Percentiles rank a stretch among this genome's conserved stretches.
Evolutionary conservation across 2,329 filamentous ascomycete species (phyloP).

Genomic region (Thermoascus crustaceus): DNA sequence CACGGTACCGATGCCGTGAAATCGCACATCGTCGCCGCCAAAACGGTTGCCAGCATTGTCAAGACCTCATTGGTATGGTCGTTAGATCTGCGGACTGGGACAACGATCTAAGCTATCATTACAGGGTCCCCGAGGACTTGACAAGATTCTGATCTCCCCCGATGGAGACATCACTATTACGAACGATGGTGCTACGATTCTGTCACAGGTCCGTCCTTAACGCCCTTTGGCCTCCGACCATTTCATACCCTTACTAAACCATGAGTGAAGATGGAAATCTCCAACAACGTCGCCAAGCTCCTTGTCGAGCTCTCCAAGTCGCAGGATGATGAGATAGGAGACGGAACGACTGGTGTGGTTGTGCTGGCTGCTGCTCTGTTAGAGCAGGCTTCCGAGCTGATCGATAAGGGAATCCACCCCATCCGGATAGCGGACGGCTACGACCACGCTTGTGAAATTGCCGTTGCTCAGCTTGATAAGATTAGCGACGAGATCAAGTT

Average conservation of each 20-base stretch:
- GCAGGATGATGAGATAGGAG: slow-evolving; percentile 97
- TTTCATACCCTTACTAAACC: slow-evolving; percentile 7
- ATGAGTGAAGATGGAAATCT: slow-evolving; percentile 76
- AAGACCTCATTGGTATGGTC: slow-evolving; percentile 72
- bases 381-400: slow-evolving; percentile 93
- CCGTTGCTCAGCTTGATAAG: slow-evolving; percentile 80
- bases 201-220: slow-evolving; percentile 55
- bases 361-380: slow-evolving; percentile 89
- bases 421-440: slow-evolving; percentile 98
- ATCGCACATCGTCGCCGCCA: slow-evolving; percentile 91
- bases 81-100: slow-evolving; percentile 1
- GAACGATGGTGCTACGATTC: slow-evolving; percentile 96
- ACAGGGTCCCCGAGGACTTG: slow-evolving; percentile 80
- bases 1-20: slow-evolving; percentile 97
- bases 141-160: slow-evolving; percentile 98
- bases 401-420: slow-evolving; percentile 99
- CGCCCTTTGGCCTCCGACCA: slow-evolving; percentile 6
- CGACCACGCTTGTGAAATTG: slow-evolving; percentile 95
- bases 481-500: slow-evolving; percentile 92
- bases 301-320: slow-evolving; percentile 96
- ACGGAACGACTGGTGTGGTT: slow-evolving; percentile 95
- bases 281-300: slow-evolving; percentile 95
- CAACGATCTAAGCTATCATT: slow-evolving; percentile 7
- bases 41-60: slow-evolving; percentile 93
- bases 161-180: slow-evolving; percentile 99